Evolutionary conservation across 2,329 filamentous ascomycete species (phyloP).

Genomic region (Emericellopsis atlantica): DNA sequence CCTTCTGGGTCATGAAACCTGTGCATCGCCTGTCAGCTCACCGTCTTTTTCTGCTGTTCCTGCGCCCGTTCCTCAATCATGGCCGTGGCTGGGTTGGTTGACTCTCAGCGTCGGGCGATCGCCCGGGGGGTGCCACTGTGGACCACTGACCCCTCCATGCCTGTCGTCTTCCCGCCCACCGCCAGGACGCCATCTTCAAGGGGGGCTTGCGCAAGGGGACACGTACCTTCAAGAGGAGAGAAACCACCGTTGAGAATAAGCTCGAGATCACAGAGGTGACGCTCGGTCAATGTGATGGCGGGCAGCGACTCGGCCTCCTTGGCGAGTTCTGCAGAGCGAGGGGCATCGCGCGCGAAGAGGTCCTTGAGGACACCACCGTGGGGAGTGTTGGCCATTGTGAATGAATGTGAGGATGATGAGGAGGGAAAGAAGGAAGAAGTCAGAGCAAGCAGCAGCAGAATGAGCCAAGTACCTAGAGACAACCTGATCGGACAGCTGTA

Average conservation of each 20-base stretch:
- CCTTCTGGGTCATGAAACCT: constrained; percentile 96
- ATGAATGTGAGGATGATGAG: constrained; percentile 3
- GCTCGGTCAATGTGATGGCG: constrained; percentile 74
- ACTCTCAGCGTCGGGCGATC: constrained; percentile 5
- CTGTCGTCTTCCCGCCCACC: not conserved
- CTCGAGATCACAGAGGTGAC: constrained; percentile 95
- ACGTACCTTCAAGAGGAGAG: constrained; percentile 86
- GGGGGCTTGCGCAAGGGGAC: not conserved
- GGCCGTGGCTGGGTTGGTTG: constrained; percentile 1
- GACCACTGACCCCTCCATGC: constrained; percentile 4
- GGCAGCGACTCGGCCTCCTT: constrained; percentile 80
- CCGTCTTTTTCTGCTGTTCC: constrained; percentile 4
- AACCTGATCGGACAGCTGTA: not conserved
- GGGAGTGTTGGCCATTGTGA: constrained; percentile 55
- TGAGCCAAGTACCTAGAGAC: not conserved
- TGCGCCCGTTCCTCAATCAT: constrained; percentile 1
- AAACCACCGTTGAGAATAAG: constrained; percentile 96
- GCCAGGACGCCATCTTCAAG: not conserved
- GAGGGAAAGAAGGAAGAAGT: constrained; percentile 1
- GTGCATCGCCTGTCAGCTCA: constrained; percentile 7
- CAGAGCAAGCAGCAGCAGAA: not conserved
- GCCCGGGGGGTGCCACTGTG: constrained; percentile 2
- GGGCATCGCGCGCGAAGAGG: constrained; percentile 83
- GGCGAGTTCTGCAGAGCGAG: constrained; percentile 65
- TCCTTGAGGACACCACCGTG: constrained; percentile 97